Conservation (phyloP, 768 basidiomycete genomes). For the Lactarius psammicola region DNA sequence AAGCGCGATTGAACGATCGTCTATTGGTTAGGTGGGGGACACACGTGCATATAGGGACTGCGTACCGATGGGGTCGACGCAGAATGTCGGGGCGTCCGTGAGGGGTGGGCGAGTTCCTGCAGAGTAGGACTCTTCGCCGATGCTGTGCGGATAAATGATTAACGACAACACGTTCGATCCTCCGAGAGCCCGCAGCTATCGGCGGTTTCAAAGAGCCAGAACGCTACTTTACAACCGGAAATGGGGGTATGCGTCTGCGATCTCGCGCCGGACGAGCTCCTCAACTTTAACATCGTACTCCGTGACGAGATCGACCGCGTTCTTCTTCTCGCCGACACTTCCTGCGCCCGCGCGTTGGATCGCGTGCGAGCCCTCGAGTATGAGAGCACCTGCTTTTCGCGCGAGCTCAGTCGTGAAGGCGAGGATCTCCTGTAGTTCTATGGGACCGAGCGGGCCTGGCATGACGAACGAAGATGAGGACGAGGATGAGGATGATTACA, state of each 20-base stretch:
- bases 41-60: neutral
- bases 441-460: slow-evolving; percentile 34
- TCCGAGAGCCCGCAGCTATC: neutral
- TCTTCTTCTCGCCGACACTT: slow-evolving; percentile 81
- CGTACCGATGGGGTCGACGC: slow-evolving; percentile 91
- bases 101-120: slow-evolving; percentile 65
- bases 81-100: slow-evolving; percentile 90
- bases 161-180: neutral
- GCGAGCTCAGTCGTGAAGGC: slow-evolving; percentile 71
- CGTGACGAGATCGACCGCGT: slow-evolving; percentile 91
- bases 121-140: slow-evolving; percentile 92
- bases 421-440: slow-evolving; percentile 60
- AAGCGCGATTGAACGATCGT: neutral
- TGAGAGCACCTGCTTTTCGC: slow-evolving; percentile 68
- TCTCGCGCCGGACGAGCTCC: slow-evolving; percentile 70
- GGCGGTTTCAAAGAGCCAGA: neutral
- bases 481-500: no score
- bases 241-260: slow-evolving; percentile 61
- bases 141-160: slow-evolving; percentile 44
- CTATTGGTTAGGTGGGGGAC: neutral
- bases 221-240: slow-evolving; percentile 66
- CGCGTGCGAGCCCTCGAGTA: slow-evolving; percentile 72
- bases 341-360: slow-evolving; percentile 56
- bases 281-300: slow-evolving; percentile 93
- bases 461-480: slow-evolving; percentile 1